Conservation (phyloP, 768 basidiomycete species). For the Suillus fuscotomentosus region DNA sequence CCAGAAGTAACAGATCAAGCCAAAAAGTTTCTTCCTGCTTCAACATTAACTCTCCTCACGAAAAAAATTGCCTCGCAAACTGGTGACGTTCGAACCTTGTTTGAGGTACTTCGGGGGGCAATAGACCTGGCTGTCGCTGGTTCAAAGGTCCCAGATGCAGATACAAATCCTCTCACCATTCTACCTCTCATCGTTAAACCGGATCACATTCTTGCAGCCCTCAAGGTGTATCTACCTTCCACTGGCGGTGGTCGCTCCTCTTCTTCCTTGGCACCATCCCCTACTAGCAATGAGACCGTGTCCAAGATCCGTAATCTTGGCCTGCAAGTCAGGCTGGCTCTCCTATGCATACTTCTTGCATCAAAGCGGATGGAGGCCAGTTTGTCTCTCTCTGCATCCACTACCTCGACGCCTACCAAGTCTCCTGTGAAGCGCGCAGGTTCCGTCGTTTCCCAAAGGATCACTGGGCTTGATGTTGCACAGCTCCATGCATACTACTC, state of each 20-base stretch:
- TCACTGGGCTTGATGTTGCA: slow-evolving; percentile 51
- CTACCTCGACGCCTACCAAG: slow-evolving; percentile 31
- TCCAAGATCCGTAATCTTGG: slow-evolving; percentile 68
- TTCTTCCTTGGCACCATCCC: slow-evolving; percentile 19
- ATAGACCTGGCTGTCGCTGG: slow-evolving; percentile 64
- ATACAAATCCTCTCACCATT: slow-evolving; percentile 28
- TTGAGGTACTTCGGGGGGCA: slow-evolving; percentile 78
- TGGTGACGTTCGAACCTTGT: slow-evolving; percentile 78
- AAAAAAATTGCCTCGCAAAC: slow-evolving; percentile 82
- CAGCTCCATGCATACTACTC: slow-evolving; percentile 67
- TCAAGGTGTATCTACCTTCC: slow-evolving; percentile 67
- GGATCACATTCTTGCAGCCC: slow-evolving; percentile 65
- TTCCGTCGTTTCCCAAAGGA: slow-evolving; percentile 25
- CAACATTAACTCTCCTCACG: slow-evolving; percentile 67
- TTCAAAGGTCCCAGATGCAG: slow-evolving; percentile 13
- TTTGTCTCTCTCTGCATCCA: slow-evolving; percentile 46
- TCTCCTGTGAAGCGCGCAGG: slow-evolving; percentile 54
- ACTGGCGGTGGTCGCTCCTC: slow-evolving; percentile 18
- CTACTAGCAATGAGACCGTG: slow-evolving; percentile 57
- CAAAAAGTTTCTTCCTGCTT: slow-evolving; percentile 58
- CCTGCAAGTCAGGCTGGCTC: slow-evolving; percentile 69
- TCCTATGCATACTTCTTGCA: slow-evolving; percentile 64
- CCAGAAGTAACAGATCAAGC: slow-evolving; percentile 22
- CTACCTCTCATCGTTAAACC: slow-evolving; percentile 54
- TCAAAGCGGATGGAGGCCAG: slow-evolving; percentile 59